These are phyloP conservation scores for Phytophthora chlamydospora DNA, from an alignment of 352 stramenopile species.

Conservation along the genomic window DNA sequence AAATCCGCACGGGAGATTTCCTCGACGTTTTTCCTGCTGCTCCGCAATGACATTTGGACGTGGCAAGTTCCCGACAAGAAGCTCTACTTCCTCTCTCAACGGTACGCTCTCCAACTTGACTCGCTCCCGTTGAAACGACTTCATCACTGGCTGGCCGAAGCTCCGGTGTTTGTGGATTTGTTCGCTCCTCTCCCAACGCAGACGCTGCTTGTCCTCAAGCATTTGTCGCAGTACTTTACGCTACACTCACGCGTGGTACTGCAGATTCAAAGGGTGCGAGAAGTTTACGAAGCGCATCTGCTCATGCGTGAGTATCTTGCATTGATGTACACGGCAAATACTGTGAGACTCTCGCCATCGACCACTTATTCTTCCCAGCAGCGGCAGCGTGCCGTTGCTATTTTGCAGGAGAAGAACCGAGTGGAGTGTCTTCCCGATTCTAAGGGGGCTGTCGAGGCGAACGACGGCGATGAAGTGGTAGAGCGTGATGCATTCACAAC, in stretches of 20 bases:
- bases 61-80: constrained; percentile 40
- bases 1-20: constrained; percentile 13
- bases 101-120: constrained; percentile 39
- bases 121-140: constrained; percentile 35
- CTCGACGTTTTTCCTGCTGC: constrained; percentile 14
- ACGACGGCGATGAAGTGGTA: neutral
- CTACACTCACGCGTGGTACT: constrained; percentile 30
- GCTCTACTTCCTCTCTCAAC: constrained; percentile 33
- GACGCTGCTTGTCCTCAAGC: constrained; percentile 35
- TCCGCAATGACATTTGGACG: constrained; percentile 33
- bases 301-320: constrained; percentile 46
- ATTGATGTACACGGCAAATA: constrained; percentile 36
- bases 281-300: constrained; percentile 40
- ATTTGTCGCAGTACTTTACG: constrained; percentile 42
- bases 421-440: constrained; percentile 17
- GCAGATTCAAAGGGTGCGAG: constrained; percentile 33
- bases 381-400: constrained; percentile 31
- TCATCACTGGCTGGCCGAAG: constrained; percentile 31
- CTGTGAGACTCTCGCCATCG: constrained; percentile 26
- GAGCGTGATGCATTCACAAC: constrained; percentile 33
- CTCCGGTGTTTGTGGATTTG: constrained; percentile 39
- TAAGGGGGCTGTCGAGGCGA: neutral
- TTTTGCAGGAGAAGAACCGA: constrained; percentile 26
- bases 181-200: constrained; percentile 35
- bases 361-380: constrained; percentile 38